Evolutionary conservation across 208 protist genomes (phyloP).

Genomic region (Leishmania amazonensis): DNA sequence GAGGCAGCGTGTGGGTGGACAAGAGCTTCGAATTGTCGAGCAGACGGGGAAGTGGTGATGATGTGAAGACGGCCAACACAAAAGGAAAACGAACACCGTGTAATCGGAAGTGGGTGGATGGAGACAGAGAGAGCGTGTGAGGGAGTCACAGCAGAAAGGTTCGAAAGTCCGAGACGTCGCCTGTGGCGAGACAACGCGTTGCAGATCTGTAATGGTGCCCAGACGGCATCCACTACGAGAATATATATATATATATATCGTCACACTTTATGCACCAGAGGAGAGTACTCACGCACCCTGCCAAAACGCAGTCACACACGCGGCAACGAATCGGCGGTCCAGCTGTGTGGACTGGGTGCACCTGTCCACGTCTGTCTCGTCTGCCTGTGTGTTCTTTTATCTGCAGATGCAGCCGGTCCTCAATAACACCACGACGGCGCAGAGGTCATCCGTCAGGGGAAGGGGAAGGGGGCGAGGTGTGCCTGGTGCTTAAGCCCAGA

Average conservation of each 20-base stretch:
- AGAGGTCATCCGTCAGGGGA: neutral
- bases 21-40: neutral
- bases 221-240: neutral
- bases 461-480: neutral
- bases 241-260: no score
- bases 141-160: conserved; percentile 1
- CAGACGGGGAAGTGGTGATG: neutral
- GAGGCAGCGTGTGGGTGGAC: neutral
- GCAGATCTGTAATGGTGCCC: neutral
- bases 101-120: neutral
- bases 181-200: neutral
- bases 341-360: neutral
- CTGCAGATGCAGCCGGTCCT: neutral
- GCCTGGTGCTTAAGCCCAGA: neutral
- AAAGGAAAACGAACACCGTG: neutral
- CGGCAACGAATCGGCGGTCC: neutral
- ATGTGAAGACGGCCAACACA: neutral
- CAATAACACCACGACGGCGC: neutral
- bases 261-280: neutral
- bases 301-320: neutral
- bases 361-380: neutral
- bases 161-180: neutral
- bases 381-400: neutral
- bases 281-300: neutral
- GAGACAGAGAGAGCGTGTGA: neutral